These are phyloP conservation scores for Xerocomellus chrysenteron DNA, from an alignment of 768 basidiomycete genomes.

Conservation along the genomic window DNA sequence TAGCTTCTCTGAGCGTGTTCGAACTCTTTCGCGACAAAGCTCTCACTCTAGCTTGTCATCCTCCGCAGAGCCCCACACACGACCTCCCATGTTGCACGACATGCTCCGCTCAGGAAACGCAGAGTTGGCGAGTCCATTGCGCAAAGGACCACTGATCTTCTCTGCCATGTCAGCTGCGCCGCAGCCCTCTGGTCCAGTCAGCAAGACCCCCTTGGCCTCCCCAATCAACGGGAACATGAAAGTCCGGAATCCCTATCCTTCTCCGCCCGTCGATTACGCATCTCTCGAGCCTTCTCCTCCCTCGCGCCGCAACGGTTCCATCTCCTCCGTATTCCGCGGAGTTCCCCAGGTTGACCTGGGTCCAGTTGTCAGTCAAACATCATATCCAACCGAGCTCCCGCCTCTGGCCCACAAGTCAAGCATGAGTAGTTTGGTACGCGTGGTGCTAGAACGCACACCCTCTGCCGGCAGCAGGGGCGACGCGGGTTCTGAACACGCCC, in stretches of 20 bases:
- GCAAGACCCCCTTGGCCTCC: constrained; percentile 6
- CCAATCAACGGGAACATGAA: constrained; percentile 7
- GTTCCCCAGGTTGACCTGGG: background rate
- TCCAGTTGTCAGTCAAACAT: background rate
- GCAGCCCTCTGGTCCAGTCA: constrained; percentile 7
- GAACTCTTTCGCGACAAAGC: constrained; percentile 3
- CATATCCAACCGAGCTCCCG: constrained; percentile 14
- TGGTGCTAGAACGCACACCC: constrained; percentile 10
- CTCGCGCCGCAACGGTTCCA: background rate
- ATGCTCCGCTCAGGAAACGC: constrained; percentile 17
- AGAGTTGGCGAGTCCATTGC: constrained; percentile 22
- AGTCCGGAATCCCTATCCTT: constrained; percentile 24
- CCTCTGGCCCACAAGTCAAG: constrained; percentile 16
- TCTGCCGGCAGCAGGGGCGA: constrained; percentile 12
- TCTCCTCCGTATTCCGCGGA: background rate
- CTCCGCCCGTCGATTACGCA: constrained; percentile 27
- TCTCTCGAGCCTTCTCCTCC: constrained; percentile 6
- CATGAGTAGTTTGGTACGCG: constrained; percentile 8
- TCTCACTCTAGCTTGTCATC: constrained; percentile 10
- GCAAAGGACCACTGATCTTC: constrained; percentile 63
- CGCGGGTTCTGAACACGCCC: constrained; percentile 10
- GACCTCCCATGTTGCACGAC: constrained; percentile 20
- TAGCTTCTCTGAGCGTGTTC: constrained; percentile 18
- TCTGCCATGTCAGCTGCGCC: constrained; percentile 47
- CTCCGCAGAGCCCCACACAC: background rate